Conservation (phyloP, 2,329 filamentous ascomycete species). For the Dryadomyces quercus-mongolicae region DNA sequence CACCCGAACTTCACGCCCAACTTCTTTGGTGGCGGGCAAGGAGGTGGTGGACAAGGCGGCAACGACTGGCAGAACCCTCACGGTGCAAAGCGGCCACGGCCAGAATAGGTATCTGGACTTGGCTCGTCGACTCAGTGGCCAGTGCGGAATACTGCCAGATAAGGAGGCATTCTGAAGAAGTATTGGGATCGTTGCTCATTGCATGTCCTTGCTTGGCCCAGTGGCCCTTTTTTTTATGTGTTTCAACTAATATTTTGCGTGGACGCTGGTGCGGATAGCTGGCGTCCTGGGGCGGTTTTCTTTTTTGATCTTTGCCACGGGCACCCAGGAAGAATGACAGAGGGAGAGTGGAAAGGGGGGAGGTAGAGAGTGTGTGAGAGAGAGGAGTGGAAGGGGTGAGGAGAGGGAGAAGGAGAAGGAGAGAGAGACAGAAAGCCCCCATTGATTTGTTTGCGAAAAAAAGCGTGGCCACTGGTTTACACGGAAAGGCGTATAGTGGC, state of each 20-base stretch:
- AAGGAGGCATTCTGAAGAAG: too few relatives aligned
- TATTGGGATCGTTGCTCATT: background rate
- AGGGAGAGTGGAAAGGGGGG: background rate
- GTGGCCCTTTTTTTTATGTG: background rate
- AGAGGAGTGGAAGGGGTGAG: background rate
- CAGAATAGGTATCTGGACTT: slow-evolving; percentile 25
- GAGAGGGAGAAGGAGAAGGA: background rate
- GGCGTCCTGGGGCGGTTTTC: too few relatives aligned
- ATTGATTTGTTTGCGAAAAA: background rate
- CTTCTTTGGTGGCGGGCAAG: slow-evolving; percentile 48
- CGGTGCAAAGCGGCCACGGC: slow-evolving; percentile 65
- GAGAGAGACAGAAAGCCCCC: background rate
- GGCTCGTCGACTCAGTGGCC: background rate
- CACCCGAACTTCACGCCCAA: slow-evolving; percentile 60
- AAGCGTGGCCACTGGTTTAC: background rate
- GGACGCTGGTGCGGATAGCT: too few relatives aligned
- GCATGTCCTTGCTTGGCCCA: background rate
- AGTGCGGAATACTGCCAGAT: background rate
- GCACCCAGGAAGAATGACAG: background rate
- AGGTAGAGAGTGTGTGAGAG: too few relatives aligned
- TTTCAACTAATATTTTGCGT: background rate
- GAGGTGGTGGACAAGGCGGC: slow-evolving; percentile 32
- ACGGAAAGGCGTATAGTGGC: background rate
- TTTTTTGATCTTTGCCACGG: background rate
- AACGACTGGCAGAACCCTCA: slow-evolving; percentile 69